Conservation (phyloP, 495 filamentous ascomycete species). For the Xylaria longipes region DNA sequence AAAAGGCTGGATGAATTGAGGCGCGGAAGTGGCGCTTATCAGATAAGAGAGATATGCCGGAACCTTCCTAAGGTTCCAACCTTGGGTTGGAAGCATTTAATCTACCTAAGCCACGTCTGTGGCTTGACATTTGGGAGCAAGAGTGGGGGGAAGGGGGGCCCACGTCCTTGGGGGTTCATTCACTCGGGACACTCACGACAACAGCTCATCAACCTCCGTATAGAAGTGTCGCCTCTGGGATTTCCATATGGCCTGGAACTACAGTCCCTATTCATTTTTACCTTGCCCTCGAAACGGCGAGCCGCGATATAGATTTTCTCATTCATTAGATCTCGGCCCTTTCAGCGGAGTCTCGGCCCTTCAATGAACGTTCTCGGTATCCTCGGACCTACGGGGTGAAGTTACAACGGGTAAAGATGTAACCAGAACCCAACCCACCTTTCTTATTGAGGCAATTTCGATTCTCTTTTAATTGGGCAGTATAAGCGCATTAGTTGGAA, state of each 20-base stretch:
- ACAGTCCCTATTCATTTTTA: neutral
- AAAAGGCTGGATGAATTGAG: neutral
- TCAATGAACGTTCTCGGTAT: neutral
- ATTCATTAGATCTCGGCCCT: conserved; percentile 21
- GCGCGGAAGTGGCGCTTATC: conserved; percentile 21
- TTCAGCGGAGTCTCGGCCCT: conserved; percentile 23
- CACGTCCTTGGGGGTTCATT: neutral
- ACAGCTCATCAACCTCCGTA: neutral
- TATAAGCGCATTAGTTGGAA: neutral
- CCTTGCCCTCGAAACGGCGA: too few relatives aligned
- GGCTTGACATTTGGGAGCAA: neutral
- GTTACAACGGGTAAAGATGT: neutral
- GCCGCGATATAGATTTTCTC: neutral
- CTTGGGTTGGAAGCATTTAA: too few relatives aligned
- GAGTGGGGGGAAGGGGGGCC: neutral
- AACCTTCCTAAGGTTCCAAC: too few relatives aligned
- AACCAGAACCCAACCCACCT: neutral
- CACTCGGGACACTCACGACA: neutral
- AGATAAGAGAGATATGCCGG: neutral
- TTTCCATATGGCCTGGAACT: neutral
- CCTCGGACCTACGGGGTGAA: conserved; percentile 20
- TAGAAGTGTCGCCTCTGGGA: too few relatives aligned
- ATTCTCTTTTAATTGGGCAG: conserved; percentile 2
- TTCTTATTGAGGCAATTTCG: conserved; percentile 27
- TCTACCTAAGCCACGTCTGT: neutral